A percentile compares a stretch with the other conserved stretches of the same genome.
Conservation (phyloP, 2,329 filamentous ascomycete genomes). For the Colletotrichum viniferum region DNA sequence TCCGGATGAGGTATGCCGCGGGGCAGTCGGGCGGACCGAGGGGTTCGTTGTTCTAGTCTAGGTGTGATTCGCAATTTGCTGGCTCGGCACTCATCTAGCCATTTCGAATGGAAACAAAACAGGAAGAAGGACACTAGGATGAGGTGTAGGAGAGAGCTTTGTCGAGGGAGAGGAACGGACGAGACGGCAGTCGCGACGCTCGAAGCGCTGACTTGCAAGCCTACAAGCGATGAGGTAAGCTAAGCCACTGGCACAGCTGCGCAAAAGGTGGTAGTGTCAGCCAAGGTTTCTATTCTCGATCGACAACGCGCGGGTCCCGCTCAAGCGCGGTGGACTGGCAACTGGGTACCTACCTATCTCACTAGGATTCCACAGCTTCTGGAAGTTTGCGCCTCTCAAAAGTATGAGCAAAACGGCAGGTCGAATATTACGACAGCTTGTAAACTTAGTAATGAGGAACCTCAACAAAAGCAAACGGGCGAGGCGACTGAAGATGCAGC, state of each 20-base stretch:
- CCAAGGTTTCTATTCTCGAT: background rate
- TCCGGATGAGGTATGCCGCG: background rate
- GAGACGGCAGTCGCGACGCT: background rate
- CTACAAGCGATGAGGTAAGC: constrained; percentile 20
- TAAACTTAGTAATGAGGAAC: background rate
- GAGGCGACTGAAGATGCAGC: background rate
- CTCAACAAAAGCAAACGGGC: background rate
- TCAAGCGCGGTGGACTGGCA: background rate
- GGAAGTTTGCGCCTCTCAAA: background rate
- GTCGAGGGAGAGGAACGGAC: background rate
- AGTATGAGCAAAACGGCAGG: background rate
- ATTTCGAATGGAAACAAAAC: background rate
- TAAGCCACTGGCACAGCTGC: constrained; percentile 2
- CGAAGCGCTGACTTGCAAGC: background rate
- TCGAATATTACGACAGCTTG: background rate
- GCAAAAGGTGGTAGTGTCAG: background rate
- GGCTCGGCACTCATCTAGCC: background rate
- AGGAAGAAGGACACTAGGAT: background rate
- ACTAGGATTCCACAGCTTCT: background rate
- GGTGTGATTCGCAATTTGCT: background rate
- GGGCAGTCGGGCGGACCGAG: background rate
- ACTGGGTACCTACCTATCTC: background rate
- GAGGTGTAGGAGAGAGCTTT: background rate
- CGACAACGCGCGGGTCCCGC: background rate
- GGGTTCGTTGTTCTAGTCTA: background rate